phyloP scores from a whole-genome alignment of 192 early-diverging fungal species.

The Thamnidium elegans region DNA sequence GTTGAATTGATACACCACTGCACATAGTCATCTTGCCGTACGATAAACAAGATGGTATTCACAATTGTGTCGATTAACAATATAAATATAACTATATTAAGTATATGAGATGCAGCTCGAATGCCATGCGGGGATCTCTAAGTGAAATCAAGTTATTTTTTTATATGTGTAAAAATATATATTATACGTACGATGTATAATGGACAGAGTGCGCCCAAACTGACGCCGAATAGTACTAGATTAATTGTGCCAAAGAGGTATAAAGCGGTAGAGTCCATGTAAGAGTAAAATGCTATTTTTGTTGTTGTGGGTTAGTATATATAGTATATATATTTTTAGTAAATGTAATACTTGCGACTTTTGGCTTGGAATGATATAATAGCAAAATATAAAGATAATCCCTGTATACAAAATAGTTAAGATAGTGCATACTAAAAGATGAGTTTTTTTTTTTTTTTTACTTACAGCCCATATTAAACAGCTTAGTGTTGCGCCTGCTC shows the following conservation, averaged over 20 bases:
- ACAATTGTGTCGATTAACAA: slow-evolving; percentile 22
- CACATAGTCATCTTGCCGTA: slow-evolving; percentile 7
- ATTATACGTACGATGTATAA: neutral
- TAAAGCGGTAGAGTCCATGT: neutral
- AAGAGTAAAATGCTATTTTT: slow-evolving; percentile 15
- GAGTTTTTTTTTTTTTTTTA: neutral
- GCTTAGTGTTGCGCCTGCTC: slow-evolving; percentile 2
- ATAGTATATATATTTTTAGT: too few species aligned
- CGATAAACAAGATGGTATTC: slow-evolving; percentile 32
- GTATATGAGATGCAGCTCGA: slow-evolving; percentile 9
- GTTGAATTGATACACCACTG: slow-evolving; percentile 14
- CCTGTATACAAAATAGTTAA: slow-evolving; percentile 8
- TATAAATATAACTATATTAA: slow-evolving; percentile 6
- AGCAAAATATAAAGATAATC: slow-evolving; percentile 33
- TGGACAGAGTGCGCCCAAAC: slow-evolving; percentile 3
- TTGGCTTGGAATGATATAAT: slow-evolving; percentile 29
- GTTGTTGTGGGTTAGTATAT: too few species aligned
- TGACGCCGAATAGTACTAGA: slow-evolving; percentile 7
- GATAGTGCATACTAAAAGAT: neutral
- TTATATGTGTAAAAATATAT: neutral
- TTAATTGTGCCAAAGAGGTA: slow-evolving; percentile 12
- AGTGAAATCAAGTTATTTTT: neutral
- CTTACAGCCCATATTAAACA: slow-evolving; percentile 24
- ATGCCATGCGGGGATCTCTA: slow-evolving; percentile 23
- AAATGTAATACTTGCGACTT: slow-evolving; percentile 23